phyloP scores from a whole-genome alignment of 2,329 filamentous ascomycete genomes.

The Sporothrix schenckii region DNA sequence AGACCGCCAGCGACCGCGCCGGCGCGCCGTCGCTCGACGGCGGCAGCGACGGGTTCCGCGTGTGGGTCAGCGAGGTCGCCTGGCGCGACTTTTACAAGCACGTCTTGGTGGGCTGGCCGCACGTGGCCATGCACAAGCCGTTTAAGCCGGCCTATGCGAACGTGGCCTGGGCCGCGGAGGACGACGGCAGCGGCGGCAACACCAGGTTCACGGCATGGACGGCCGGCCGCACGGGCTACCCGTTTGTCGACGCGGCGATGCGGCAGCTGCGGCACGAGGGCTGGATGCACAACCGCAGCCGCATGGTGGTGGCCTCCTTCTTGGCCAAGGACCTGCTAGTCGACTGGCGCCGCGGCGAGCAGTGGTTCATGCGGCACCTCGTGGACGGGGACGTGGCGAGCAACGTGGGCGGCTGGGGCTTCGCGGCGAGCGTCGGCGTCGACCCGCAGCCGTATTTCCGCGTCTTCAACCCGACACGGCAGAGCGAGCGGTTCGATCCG shows the following conservation, averaged over 20 bases:
- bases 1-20: slow-evolving; percentile 62
- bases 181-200: slow-evolving; percentile 46
- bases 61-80: slow-evolving; percentile 81
- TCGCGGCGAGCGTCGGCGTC: slow-evolving; percentile 46
- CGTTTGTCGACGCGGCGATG: slow-evolving; percentile 86
- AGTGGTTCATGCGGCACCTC: slow-evolving; percentile 79
- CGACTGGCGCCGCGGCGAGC: slow-evolving; percentile 82
- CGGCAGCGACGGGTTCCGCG: slow-evolving; percentile 65
- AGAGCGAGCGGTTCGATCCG: slow-evolving; percentile 83
- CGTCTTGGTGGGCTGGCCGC: slow-evolving; percentile 82
- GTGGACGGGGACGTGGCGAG: slow-evolving; percentile 79
- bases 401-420: slow-evolving; percentile 70
- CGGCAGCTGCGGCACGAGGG: slow-evolving; percentile 68
- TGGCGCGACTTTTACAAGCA: slow-evolving; percentile 91
- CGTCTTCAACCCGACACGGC: slow-evolving; percentile 82
- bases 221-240: slow-evolving; percentile 73
- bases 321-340: slow-evolving; percentile 77
- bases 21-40: slow-evolving; percentile 66
- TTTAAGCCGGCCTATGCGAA: slow-evolving; percentile 82
- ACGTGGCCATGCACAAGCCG: slow-evolving; percentile 69
- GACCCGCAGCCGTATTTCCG: slow-evolving; percentile 75
- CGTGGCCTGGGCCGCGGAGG: slow-evolving; percentile 78
- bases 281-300: slow-evolving; percentile 83
- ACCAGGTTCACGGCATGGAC: slow-evolving; percentile 69
- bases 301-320: slow-evolving; percentile 84